Percentiles rank a stretch among this genome's conserved stretches.
These are phyloP conservation scores for Hygrocybe punicea DNA, from an alignment of 768 basidiomycete species.

Conservation along the genomic window DNA sequence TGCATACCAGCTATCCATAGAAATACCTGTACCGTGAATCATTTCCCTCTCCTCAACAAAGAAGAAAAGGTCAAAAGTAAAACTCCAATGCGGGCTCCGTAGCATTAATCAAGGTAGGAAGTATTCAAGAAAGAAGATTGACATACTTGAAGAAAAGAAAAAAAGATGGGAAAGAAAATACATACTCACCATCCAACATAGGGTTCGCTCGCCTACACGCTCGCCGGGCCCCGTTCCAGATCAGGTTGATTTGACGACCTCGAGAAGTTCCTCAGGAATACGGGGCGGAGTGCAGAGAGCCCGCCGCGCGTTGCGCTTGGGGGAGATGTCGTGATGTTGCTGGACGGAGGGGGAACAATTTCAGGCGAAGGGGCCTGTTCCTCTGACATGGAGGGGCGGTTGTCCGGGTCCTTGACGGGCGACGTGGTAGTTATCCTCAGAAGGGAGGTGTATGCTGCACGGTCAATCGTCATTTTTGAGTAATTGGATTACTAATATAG, in stretches of 20 bases:
- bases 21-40: too few species aligned
- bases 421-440: conserved; percentile 74
- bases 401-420: conserved; percentile 33
- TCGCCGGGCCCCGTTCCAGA: not conserved
- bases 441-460: conserved; percentile 80
- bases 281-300: conserved; percentile 28
- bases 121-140: too few species aligned
- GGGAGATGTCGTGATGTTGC: not conserved
- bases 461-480: too few species aligned
- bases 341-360: not conserved
- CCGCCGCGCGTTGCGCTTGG: conserved; percentile 17
- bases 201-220: not conserved
- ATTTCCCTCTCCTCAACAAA: too few species aligned
- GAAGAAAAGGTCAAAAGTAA: too few species aligned
- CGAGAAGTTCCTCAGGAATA: conserved; percentile 30
- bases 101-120: too few species aligned
- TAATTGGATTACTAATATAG: not conserved
- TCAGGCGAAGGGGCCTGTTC: conserved; percentile 8
- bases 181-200: too few species aligned
- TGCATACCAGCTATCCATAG: too few species aligned
- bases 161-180: too few species aligned
- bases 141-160: too few species aligned
- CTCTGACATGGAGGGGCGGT: conserved; percentile 17
- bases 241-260: conserved; percentile 16
- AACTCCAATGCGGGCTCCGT: too few species aligned